phyloP scores from a whole-genome alignment of 345 rosid genomes.

The Noccaea bulbosa region DNA sequence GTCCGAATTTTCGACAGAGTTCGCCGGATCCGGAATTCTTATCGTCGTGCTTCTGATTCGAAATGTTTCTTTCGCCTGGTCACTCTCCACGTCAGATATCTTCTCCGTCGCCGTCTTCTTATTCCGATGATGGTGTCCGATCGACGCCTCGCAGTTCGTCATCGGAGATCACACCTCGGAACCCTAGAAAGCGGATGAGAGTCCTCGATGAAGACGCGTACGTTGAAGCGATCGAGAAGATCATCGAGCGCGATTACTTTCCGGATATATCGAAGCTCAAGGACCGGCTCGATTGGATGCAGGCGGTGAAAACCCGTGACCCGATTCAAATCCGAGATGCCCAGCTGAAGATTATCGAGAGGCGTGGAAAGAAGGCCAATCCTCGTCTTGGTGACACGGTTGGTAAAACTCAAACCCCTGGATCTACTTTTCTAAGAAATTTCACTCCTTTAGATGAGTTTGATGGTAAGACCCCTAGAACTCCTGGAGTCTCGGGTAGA shows the following conservation, averaged over 20 bases:
- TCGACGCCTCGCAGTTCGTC: slow-evolving; percentile 40
- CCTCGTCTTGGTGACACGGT: slow-evolving; percentile 49
- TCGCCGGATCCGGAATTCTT: slow-evolving; percentile 16
- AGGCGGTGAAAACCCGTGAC: slow-evolving; percentile 81
- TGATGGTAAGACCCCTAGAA: slow-evolving; percentile 57
- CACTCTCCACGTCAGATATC: slow-evolving; percentile 81
- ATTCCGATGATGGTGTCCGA: slow-evolving; percentile 39
- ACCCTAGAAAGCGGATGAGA: slow-evolving; percentile 55
- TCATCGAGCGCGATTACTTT: slow-evolving; percentile 94
- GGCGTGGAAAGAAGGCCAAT: slow-evolving; percentile 59
- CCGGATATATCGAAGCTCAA: slow-evolving; percentile 94
- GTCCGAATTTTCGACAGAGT: not conserved
- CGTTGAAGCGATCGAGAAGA: slow-evolving; percentile 85
- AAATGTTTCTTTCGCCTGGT: slow-evolving; percentile 80
- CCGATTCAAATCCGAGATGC: slow-evolving; percentile 90
- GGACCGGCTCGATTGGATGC: slow-evolving; percentile 94
- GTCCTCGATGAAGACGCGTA: slow-evolving; percentile 91
- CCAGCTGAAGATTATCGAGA: slow-evolving; percentile 92
- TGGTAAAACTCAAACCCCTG: slow-evolving; percentile 74
- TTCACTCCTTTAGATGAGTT: slow-evolving; percentile 86
- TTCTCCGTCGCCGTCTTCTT: slow-evolving; percentile 63
- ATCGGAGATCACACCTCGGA: slow-evolving; percentile 43
- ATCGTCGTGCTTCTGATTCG: not conserved
- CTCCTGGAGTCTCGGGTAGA: slow-evolving; percentile 48
- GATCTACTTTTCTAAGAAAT: slow-evolving; percentile 75